Percentiles rank a stretch among this genome's conserved stretches.
Conservation (phyloP, 257 asterid species). For the Nyctanthes arbortristis region DNA sequence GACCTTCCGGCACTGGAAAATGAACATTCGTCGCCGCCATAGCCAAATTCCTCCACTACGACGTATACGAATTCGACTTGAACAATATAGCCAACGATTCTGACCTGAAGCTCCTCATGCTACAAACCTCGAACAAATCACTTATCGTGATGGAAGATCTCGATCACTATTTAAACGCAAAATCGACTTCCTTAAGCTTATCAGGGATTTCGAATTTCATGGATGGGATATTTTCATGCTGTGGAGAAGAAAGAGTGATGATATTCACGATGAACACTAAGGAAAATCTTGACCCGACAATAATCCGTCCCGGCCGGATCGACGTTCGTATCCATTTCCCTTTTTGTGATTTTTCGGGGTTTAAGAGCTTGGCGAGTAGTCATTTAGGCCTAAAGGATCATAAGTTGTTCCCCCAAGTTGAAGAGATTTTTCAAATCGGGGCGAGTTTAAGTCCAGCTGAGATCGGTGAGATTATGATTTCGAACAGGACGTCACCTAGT, state of each 20-base stretch:
- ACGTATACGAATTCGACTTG: conserved; percentile 70
- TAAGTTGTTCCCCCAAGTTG: conserved; percentile 29
- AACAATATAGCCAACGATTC: conserved; percentile 63
- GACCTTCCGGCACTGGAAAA: conserved; percentile 92
- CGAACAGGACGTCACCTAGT: conserved; percentile 31
- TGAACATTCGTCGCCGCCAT: conserved; percentile 74
- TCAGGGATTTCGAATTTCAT: conserved; percentile 76
- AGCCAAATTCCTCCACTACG: conserved; percentile 67
- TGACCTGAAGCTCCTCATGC: conserved; percentile 60
- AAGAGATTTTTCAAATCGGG: conserved; percentile 32
- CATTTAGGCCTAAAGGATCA: conserved; percentile 30
- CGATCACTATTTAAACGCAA: conserved; percentile 57
- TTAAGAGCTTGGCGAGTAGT: conserved; percentile 23
- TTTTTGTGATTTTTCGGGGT: conserved; percentile 25
- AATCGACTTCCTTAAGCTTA: conserved; percentile 52
- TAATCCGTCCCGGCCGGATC: conserved; percentile 33
- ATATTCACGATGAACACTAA: conserved; percentile 24
- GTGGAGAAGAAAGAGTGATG: conserved; percentile 62
- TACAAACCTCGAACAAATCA: conserved; percentile 71
- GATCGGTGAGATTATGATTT: conserved; percentile 29
- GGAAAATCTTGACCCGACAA: conserved; percentile 14
- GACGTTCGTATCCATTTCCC: conserved; percentile 29
- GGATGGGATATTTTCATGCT: conserved; percentile 83
- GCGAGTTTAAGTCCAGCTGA: conserved; percentile 37
- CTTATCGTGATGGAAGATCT: conserved; percentile 77